Conservation (phyloP, 2,329 filamentous ascomycete genomes). For the Aspergillus sclerotialis region DNA sequence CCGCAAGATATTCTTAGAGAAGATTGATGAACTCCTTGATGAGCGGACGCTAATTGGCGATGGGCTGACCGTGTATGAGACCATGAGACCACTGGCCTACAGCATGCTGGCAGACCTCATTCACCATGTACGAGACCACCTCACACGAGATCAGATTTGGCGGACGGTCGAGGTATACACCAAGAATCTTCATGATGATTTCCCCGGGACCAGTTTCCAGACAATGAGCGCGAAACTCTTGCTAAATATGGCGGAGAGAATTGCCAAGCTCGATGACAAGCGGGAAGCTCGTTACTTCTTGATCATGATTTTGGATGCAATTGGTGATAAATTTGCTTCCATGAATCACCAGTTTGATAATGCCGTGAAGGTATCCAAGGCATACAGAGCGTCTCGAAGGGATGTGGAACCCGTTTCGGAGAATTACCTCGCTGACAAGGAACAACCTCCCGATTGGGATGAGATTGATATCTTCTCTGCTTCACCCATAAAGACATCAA, state of each 20-base stretch:
- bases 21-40: constrained; percentile 91
- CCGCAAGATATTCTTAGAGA: constrained; percentile 83
- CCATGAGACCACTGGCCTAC: constrained; percentile 89
- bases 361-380: constrained; percentile 85
- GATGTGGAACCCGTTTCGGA: constrained; percentile 63
- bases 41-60: constrained; percentile 92
- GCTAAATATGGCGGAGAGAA: constrained; percentile 97
- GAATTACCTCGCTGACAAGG: constrained; percentile 75
- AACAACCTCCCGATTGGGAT: constrained; percentile 84
- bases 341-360: constrained; percentile 98
- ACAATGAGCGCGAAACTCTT: constrained; percentile 98
- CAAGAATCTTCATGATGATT: constrained; percentile 88
- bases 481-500: constrained; percentile 92
- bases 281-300: constrained; percentile 90
- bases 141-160: constrained; percentile 83
- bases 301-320: constrained; percentile 95
- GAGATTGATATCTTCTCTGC: constrained; percentile 96
- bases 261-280: constrained; percentile 88
- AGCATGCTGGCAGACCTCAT: constrained; percentile 98
- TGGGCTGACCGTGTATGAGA: constrained; percentile 92
- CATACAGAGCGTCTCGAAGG: constrained; percentile 68
- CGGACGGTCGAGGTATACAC: constrained; percentile 97
- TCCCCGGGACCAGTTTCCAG: constrained; percentile 96
- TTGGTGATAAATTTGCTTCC: constrained; percentile 93
- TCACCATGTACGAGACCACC: constrained; percentile 87